Base-by-base conservation (phyloP, 805 yeast genomes). In the Ogataea corticis region DNA sequence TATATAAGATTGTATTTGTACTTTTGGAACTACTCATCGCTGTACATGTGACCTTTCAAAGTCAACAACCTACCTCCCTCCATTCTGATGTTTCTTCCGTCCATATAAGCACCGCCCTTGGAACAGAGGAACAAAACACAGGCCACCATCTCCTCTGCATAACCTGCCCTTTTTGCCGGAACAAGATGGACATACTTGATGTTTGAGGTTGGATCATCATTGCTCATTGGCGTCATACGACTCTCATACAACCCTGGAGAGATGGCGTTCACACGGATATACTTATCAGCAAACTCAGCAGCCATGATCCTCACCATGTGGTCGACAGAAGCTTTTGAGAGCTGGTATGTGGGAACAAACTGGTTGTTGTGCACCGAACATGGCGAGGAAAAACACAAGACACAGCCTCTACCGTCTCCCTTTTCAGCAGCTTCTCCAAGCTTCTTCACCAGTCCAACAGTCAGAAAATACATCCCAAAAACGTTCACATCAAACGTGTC, bases 301-400 rank as follows among this genome's bases (percentile, higher is more conserved):
- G 60, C 60, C 60, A 56, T 51, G 29, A 56, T 56, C 45, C 60
- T 46, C 14, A 56, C 60, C 60, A 56, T 55, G 33, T 56, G 60
- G 33, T 55, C 59, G 13, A 53, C 44, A 2, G 59, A 41, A 15
- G 46, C 55, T 33, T 56, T 56, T 2, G 58, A 49, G 2, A 56
- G 48, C 29, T 56, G 59, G 27, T 55, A 56, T 2, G 58, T 45
- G 11, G 60, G 59, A 23, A 56, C 58, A 51, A 56, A 53, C 37
- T 56, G 60, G 29, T 53, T 53, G 27, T 45, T 53, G 36, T 55
- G 59, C 3, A 55, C 58, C 7, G 60, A 49, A 15, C 54, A 48
- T 3, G 59, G 59, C 7, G 58, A 55, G 10, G 59, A 56, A 30
- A 56, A 55, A 28, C 56, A 56, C 19, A 53, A 21, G 13, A 56